phyloP scores from a whole-genome alignment of 2,329 filamentous ascomycete genomes.

The Cercospora zeina region DNA sequence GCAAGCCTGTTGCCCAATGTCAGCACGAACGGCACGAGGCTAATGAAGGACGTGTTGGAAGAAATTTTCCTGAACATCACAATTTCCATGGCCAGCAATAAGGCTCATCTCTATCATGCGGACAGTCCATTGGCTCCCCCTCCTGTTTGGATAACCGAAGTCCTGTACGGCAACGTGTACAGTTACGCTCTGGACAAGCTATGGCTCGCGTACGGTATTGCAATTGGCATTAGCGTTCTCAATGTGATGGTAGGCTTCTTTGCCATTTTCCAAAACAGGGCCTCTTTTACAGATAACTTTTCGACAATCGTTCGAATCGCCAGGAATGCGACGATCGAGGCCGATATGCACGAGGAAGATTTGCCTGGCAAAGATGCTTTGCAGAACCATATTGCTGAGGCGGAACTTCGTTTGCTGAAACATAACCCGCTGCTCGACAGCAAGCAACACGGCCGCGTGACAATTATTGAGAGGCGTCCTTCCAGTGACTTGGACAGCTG shows the following conservation, averaged over 20 bases:
- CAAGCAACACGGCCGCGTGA: background rate
- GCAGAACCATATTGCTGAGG: slow-evolving; percentile 17
- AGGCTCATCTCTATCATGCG: slow-evolving; percentile 5
- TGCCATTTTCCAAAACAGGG: slow-evolving; percentile 16
- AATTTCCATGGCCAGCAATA: slow-evolving; percentile 23
- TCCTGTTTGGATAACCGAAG: slow-evolving; percentile 10
- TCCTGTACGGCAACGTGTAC: slow-evolving; percentile 25
- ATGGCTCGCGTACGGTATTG: slow-evolving; percentile 26
- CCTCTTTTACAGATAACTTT: slow-evolving; percentile 29
- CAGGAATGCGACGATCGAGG: slow-evolving; percentile 17
- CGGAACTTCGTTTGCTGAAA: slow-evolving; percentile 1
- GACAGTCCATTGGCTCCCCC: slow-evolving; percentile 17
- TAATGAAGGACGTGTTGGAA: slow-evolving; percentile 13
- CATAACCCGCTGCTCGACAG: background rate
- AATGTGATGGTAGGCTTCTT: slow-evolving; percentile 22
- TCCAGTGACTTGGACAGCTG: background rate
- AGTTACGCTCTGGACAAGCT: slow-evolving; percentile 24
- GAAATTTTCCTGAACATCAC: slow-evolving; percentile 30
- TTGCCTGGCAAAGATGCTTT: slow-evolving; percentile 21
- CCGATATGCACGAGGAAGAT: slow-evolving; percentile 10
- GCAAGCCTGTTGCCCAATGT: slow-evolving; percentile 10
- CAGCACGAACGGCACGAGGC: background rate
- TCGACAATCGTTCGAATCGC: slow-evolving; percentile 25
- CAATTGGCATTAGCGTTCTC: slow-evolving; percentile 18
- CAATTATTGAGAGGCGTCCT: background rate